Conservation (phyloP, 2,329 filamentous ascomycete species). For the Hymenoscyphus repandus region DNA sequence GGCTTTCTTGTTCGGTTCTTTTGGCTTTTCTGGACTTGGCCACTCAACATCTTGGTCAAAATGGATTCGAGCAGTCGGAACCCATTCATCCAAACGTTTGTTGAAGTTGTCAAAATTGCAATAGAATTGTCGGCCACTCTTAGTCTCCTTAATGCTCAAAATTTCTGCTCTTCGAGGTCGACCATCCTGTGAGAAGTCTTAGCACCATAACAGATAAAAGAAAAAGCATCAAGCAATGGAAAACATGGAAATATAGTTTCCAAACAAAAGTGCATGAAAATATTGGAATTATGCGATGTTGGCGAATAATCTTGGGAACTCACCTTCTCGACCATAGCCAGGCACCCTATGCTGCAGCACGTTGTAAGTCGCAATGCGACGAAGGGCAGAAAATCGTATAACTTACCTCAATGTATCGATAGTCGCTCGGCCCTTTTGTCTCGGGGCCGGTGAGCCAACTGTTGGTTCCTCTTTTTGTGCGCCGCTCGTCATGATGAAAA, state of each 20-base stretch:
- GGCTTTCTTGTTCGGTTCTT: constrained; percentile 66
- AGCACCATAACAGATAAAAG: constrained; percentile 4
- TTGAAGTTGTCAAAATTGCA: constrained; percentile 32
- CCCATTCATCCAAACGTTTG: constrained; percentile 63
- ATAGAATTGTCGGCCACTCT: constrained; percentile 60
- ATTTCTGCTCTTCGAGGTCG: constrained; percentile 90
- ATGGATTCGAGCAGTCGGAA: constrained; percentile 75
- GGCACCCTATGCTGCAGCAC: constrained; percentile 30
- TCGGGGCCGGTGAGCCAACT: constrained; percentile 52
- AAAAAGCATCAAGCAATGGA: constrained; percentile 7
- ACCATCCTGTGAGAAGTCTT: constrained; percentile 54
- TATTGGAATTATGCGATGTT: not conserved
- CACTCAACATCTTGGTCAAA: constrained; percentile 90
- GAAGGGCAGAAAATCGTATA: constrained; percentile 6
- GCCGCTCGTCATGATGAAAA: constrained; percentile 48
- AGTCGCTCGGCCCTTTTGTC: constrained; percentile 76
- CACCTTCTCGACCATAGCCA: constrained; percentile 33
- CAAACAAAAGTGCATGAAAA: constrained; percentile 4
- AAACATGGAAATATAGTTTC: not conserved
- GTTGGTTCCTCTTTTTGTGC: constrained; percentile 45
- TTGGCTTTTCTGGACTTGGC: constrained; percentile 76
- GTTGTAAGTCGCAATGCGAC: constrained; percentile 11
- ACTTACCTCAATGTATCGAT: constrained; percentile 74
- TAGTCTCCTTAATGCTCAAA: constrained; percentile 85
- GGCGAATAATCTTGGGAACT: constrained; percentile 9